Evolutionary conservation across 441 rosid genomes (phyloP).

Genomic region (Caryocar brasiliense): DNA sequence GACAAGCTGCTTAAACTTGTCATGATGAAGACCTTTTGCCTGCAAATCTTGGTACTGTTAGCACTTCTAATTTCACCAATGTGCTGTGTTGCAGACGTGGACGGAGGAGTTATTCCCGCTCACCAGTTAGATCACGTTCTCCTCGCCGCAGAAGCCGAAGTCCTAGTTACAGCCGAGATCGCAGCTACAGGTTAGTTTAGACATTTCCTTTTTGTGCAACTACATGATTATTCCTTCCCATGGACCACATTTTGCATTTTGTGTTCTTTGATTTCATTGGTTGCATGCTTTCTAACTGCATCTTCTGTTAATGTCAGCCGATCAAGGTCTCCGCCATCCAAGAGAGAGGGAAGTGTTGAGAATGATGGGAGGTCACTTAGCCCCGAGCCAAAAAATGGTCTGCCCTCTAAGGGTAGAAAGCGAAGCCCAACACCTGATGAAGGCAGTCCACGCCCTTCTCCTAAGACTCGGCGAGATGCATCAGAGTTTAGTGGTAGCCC

Average conservation of each 20-base stretch:
- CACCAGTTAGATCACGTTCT: conserved; percentile 46
- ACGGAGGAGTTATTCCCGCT: conserved; percentile 48
- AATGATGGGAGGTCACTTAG: conserved; percentile 30
- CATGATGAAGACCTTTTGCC: no score
- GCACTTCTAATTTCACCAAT: no score
- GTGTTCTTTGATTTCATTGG: no score
- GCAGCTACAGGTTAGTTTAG: conserved; percentile 46
- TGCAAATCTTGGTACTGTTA: no score
- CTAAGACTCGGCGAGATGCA: conserved; percentile 16
- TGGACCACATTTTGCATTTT: background rate
- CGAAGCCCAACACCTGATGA: conserved; percentile 37
- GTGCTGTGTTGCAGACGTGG: conserved; percentile 24
- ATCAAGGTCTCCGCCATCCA: conserved; percentile 56
- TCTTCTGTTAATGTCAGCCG: conserved; percentile 23
- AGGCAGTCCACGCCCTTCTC: conserved; percentile 32
- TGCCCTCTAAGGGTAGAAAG: conserved; percentile 33
- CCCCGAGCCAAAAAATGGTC: conserved; percentile 37
- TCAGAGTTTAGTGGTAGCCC: conserved; percentile 26
- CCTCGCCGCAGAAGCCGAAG: conserved; percentile 56
- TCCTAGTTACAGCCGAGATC: conserved; percentile 50
- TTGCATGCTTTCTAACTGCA: background rate
- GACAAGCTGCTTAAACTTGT: no score
- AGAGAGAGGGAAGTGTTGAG: conserved; percentile 44
- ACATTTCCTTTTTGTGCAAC: background rate
- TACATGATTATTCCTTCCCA: background rate